Base-by-base conservation (phyloP, 2,329 filamentous ascomycete species). In the Blumeria hordei region DNA sequence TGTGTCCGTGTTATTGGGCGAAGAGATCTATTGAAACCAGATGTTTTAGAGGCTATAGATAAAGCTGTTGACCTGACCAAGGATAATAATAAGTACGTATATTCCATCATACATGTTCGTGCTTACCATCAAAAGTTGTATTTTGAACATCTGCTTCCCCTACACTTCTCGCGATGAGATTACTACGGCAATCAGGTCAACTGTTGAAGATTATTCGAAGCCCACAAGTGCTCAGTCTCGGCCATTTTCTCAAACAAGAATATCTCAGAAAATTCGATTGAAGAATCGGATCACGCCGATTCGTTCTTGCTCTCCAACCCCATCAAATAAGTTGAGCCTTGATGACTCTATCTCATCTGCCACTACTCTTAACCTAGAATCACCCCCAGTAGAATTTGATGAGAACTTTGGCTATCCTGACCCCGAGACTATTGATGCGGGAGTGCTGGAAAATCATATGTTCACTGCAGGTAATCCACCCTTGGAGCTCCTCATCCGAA, bases 151-250 rank as follows among this genome's bases (percentile, higher is more conserved):
- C 59, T 98, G 92, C 71, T 96, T 96, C 64, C 92, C 92, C 0
- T 98, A 98, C 65, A 96, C 92, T 0, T 94, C 88, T 4, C 78
- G 92, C 59, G 88, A 94, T 64, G 92, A 98, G 66, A 96, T 98
- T 60, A 93, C 90, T 0, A 80, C 84, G 3, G 86, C 90, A 6
- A 85, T 98, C 60, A 82, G 85, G 59, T 79, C 81, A 44, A 95
- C 90, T 0, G 88, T 98, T 8, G 74, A 84, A 56, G 85, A 94
- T 57, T 96, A 87, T 67, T 85, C 84, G 57, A 80, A 77, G 54
- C 84, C 87, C 5, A 49, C 84, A 16, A 73, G 74, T 12, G 74
- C 76, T 36, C 74, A 73, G 61, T 75, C 77, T 63, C 81, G 81
- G 0, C 79, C 84, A 0, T 95, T 95, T 67, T 94, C 88, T 6